Conservation (phyloP, 176 grass and related monocot genomes). For the Guadua angustifolia region DNA sequence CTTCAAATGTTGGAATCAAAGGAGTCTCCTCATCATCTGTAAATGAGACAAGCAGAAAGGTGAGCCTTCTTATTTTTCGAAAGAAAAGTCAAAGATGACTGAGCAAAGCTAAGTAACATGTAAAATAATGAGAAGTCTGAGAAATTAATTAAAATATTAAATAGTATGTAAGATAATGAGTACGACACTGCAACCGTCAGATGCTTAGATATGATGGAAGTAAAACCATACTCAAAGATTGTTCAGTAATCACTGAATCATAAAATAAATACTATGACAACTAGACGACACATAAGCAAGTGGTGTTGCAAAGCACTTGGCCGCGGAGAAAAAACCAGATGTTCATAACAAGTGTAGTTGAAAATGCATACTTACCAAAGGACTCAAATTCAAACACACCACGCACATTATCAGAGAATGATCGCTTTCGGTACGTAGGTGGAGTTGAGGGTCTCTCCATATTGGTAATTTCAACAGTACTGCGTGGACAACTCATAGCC, state of each 20-base stretch:
- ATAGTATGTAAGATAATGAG: neutral
- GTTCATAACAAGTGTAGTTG: neutral
- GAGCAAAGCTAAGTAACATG: neutral
- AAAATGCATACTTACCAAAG: slow-evolving; percentile 47
- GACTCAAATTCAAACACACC: slow-evolving; percentile 41
- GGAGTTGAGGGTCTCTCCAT: slow-evolving; percentile 48
- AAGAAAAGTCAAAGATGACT: slow-evolving; percentile 1
- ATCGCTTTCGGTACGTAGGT: slow-evolving; percentile 17
- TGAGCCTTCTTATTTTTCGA: neutral
- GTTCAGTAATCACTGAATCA: neutral
- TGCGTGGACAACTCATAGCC: neutral
- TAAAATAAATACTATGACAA: neutral
- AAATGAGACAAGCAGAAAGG: slow-evolving; percentile 37
- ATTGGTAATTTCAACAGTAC: slow-evolving; percentile 25
- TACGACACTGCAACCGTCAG: neutral
- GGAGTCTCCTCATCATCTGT: slow-evolving; percentile 58
- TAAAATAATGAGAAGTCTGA: neutral
- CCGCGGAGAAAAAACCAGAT: neutral
- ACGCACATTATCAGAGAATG: neutral
- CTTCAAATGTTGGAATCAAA: slow-evolving; percentile 44
- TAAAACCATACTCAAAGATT: neutral
- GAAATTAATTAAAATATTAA: slow-evolving; percentile 1
- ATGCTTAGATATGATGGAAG: slow-evolving; percentile 4
- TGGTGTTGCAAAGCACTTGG: neutral
- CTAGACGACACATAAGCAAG: neutral